phyloP scores from a whole-genome alignment of 1,284 basidiomycete genomes.

The Pholiota adiposa region DNA sequence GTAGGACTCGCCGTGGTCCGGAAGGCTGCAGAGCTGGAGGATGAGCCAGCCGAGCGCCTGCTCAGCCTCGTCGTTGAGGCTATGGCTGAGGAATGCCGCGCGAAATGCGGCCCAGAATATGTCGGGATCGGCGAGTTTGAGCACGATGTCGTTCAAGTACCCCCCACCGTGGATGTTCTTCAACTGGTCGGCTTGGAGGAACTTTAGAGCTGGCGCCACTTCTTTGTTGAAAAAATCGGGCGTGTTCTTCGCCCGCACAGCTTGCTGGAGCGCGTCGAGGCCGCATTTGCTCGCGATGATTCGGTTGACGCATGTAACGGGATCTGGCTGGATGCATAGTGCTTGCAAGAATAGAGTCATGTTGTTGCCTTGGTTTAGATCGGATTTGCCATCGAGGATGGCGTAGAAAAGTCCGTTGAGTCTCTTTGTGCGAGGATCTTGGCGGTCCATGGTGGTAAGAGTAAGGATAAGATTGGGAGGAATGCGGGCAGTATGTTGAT shows the following conservation, averaged over 20 bases:
- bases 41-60: slow-evolving; percentile 54
- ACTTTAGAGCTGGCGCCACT: slow-evolving; percentile 42
- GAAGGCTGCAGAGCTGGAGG: slow-evolving; percentile 48
- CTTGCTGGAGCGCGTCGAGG: slow-evolving; percentile 43
- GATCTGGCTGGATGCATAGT: slow-evolving; percentile 45
- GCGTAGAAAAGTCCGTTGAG: slow-evolving; percentile 30
- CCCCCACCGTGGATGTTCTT: slow-evolving; percentile 44
- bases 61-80: slow-evolving; percentile 39
- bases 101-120: slow-evolving; percentile 55
- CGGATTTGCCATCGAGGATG: slow-evolving; percentile 23
- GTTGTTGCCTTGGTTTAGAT: slow-evolving; percentile 26
- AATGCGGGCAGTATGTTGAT: not conserved
- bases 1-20: slow-evolving; percentile 41
- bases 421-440: slow-evolving; percentile 7
- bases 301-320: slow-evolving; percentile 41
- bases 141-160: slow-evolving; percentile 44
- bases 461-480: not conserved
- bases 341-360: slow-evolving; percentile 49
- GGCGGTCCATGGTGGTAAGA: slow-evolving; percentile 4
- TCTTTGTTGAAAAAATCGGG: slow-evolving; percentile 49
- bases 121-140: slow-evolving; percentile 52
- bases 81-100: slow-evolving; percentile 41
- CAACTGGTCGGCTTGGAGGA: slow-evolving; percentile 43
- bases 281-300: slow-evolving; percentile 46
- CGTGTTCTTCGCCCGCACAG: slow-evolving; percentile 47